A percentile compares a stretch with the other conserved stretches of the same genome.
These are phyloP conservation scores for Solanum chacoense DNA, from an alignment of 305 asterid species.

Conservation along the genomic window DNA sequence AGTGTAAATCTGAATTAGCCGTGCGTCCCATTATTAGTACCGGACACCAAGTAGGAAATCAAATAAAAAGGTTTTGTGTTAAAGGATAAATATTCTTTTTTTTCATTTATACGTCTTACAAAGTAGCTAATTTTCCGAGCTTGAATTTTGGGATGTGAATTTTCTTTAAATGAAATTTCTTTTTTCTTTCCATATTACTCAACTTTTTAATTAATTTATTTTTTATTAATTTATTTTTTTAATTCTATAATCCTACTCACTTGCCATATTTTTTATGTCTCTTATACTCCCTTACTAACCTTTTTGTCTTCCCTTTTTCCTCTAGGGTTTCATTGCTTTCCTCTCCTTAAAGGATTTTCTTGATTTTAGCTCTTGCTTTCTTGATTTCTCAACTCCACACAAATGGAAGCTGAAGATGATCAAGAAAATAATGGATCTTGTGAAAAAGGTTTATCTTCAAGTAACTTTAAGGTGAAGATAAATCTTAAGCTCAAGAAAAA, in stretches of 20 bases:
- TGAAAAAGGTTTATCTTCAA: not conserved
- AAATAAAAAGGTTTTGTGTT: not conserved
- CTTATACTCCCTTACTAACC: not conserved
- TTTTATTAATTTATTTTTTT: not conserved
- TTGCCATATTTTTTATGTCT: not conserved
- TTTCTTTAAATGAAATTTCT: not conserved
- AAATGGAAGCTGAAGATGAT: constrained; percentile 1
- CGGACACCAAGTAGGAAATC: not conserved
- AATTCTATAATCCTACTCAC: not conserved
- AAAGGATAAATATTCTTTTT: not conserved
- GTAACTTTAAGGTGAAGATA: not conserved
- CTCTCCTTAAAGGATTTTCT: not conserved
- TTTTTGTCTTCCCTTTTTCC: not conserved
- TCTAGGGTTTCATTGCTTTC: not conserved
- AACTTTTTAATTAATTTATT: not conserved
- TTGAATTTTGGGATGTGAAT: not conserved
- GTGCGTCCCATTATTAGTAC: not conserved
- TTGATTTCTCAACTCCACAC: not conserved
- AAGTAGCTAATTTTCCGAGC: not conserved
- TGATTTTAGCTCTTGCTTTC: not conserved
- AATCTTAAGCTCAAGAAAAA: not conserved
- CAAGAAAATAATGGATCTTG: not conserved
- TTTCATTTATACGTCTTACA: not conserved
- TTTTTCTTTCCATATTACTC: not conserved
- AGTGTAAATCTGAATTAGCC: not conserved